phyloP scores from a whole-genome alignment of 306 rosid genomes.

The Lagenaria siceraria region DNA sequence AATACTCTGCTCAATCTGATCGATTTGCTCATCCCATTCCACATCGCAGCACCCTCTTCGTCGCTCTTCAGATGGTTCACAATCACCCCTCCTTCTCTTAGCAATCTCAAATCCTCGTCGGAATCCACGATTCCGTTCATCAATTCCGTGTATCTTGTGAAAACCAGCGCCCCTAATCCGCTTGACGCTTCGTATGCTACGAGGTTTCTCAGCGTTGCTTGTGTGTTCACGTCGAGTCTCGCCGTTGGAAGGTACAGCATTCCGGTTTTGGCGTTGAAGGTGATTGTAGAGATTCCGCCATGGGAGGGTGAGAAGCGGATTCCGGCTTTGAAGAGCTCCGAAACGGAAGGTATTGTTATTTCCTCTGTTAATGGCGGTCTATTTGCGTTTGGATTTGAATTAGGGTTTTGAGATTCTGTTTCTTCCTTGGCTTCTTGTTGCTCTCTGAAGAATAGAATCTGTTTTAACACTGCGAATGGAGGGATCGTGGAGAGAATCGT shows the following conservation, averaged over 20 bases:
- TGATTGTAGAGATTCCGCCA: conserved; percentile 33
- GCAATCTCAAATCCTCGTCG: conserved; percentile 40
- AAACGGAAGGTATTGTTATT: conserved; percentile 56
- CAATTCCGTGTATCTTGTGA: conserved; percentile 57
- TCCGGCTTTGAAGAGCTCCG: conserved; percentile 33
- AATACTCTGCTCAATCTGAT: conserved; percentile 47
- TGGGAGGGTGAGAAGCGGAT: conserved; percentile 29
- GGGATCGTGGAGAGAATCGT: conserved; percentile 44
- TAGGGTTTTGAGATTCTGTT: conserved; percentile 14
- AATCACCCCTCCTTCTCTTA: conserved; percentile 42
- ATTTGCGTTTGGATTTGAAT: background rate
- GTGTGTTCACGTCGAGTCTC: conserved; percentile 40
- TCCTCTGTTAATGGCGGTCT: conserved; percentile 57
- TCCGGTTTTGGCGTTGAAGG: conserved; percentile 30
- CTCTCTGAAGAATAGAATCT: conserved; percentile 17
- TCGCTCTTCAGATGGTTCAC: conserved; percentile 60
- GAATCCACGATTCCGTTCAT: conserved; percentile 74
- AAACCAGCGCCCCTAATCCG: conserved; percentile 43
- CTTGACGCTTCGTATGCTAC: conserved; percentile 68
- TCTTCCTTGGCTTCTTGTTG: conserved; percentile 14
- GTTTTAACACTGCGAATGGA: conserved; percentile 25
- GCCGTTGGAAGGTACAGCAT: conserved; percentile 47
- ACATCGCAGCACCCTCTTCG: conserved; percentile 41
- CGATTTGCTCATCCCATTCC: conserved; percentile 73
- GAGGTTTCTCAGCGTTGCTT: conserved; percentile 43